These are phyloP conservation scores for Alternaria brassicae DNA, from an alignment of 2,329 filamentous ascomycete genomes.

Conservation along the genomic window DNA sequence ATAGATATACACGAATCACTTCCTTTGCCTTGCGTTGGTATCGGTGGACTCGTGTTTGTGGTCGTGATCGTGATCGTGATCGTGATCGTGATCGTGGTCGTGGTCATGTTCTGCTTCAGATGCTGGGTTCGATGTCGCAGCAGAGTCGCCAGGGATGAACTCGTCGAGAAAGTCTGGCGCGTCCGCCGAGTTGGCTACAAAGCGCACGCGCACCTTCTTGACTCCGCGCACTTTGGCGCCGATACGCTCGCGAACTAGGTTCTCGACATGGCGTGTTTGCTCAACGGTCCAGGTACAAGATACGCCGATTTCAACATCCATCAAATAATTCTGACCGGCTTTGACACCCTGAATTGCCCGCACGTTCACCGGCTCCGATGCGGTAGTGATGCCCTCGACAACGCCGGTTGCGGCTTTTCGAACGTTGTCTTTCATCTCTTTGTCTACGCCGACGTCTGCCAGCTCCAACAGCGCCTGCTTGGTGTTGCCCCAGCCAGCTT, in stretches of 20 bases:
- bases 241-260: conserved; percentile 73
- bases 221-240: conserved; percentile 83
- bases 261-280: conserved; percentile 73
- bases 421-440: conserved; percentile 78
- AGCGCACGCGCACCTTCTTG: conserved; percentile 81
- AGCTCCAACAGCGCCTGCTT: conserved; percentile 82
- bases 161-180: conserved; percentile 73
- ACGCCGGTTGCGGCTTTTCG: conserved; percentile 64
- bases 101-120: conserved; percentile 41
- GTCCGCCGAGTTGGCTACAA: conserved; percentile 72
- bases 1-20: conserved; percentile 27
- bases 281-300: conserved; percentile 78
- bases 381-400: conserved; percentile 49
- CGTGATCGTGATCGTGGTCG: conserved; percentile 34
- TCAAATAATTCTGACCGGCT: conserved; percentile 93
- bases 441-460: conserved; percentile 87
- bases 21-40: conserved; percentile 30
- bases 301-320: conserved; percentile 86
- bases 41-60: conserved; percentile 32
- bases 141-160: conserved; percentile 51
- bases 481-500: conserved; percentile 88
- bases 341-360: conserved; percentile 88
- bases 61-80: conserved; percentile 34
- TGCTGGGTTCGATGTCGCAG: conserved; percentile 40
- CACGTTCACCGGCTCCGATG: conserved; percentile 70